A percentile compares a stretch with the other conserved stretches of the same genome.
phyloP scores from a whole-genome alignment of 139 green algal species.

The Gonium pectorale region DNA sequence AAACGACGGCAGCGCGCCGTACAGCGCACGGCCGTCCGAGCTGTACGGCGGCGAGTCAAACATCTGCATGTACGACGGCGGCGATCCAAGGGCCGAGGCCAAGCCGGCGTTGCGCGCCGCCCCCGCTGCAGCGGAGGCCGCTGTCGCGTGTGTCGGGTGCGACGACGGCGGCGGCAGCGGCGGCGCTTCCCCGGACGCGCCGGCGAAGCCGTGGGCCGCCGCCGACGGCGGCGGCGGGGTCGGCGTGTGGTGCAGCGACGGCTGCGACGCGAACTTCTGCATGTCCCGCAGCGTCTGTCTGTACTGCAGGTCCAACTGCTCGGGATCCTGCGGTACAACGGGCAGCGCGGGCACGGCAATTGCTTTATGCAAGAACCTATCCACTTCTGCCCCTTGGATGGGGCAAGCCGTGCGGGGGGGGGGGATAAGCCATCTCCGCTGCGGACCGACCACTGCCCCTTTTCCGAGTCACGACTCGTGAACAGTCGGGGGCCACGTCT shows the following conservation, averaged over 20 bases:
- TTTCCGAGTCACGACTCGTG: too few relatives aligned
- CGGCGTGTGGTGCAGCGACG: neutral
- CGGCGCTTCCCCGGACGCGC: neutral
- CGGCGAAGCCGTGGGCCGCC: neutral
- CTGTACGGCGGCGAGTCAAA: neutral
- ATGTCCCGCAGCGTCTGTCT: slow-evolving; percentile 18
- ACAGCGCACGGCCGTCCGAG: neutral
- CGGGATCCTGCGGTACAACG: neutral
- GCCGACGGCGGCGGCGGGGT: too few relatives aligned
- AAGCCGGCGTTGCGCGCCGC: too few relatives aligned
- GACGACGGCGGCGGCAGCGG: neutral
- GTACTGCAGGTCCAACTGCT: slow-evolving; percentile 29
- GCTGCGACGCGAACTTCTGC: neutral
- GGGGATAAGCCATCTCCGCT: too few relatives aligned
- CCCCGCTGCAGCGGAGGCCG: neutral
- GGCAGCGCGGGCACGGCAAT: too few relatives aligned
- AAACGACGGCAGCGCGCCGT: neutral
- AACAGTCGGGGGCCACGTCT: too few relatives aligned
- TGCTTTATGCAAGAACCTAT: neutral
- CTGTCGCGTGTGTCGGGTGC: neutral
- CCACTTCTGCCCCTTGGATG: too few relatives aligned
- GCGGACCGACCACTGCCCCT: too few relatives aligned
- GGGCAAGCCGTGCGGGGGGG: too few relatives aligned
- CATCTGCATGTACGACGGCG: neutral
- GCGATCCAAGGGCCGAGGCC: neutral